A percentile compares a stretch with the other conserved stretches of the same genome.
Conservation (phyloP, 2,329 filamentous ascomycete species). For the Arachnopeziza araneosa region DNA sequence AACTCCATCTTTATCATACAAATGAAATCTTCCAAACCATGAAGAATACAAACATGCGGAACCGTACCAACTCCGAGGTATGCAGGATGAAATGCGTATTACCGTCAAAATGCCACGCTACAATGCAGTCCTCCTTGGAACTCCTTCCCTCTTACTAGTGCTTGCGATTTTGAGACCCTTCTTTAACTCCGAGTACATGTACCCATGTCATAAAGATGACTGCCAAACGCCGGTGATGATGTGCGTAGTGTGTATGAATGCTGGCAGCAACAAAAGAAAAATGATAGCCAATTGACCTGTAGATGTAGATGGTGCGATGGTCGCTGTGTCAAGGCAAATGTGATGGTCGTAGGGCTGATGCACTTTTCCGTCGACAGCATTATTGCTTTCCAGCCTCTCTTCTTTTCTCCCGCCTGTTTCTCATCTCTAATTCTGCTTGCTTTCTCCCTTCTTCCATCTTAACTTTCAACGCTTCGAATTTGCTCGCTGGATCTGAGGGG, state of each 20-base stretch:
- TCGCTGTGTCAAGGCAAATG: neutral
- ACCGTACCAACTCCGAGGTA: neutral
- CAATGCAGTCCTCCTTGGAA: neutral
- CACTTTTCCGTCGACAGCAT: neutral
- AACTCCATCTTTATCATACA: neutral
- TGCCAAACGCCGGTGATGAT: neutral
- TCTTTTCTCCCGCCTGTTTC: slow-evolving; percentile 1
- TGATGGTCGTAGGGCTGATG: neutral
- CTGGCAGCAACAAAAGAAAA: neutral
- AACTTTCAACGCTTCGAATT: slow-evolving; percentile 37
- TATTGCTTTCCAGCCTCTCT: neutral
- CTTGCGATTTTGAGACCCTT: neutral
- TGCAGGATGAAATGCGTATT: neutral
- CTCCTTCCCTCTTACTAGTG: neutral
- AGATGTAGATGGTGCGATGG: neutral
- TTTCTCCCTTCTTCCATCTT: slow-evolving; percentile 31
- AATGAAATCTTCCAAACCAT: neutral
- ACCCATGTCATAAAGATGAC: neutral
- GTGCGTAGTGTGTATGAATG: neutral
- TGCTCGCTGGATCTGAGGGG: slow-evolving; percentile 11
- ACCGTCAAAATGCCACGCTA: neutral
- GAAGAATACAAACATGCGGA: neutral
- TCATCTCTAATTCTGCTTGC: slow-evolving; percentile 8
- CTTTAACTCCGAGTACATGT: neutral
- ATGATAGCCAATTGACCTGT: neutral